These are phyloP conservation scores for Colletotrichum sp. DNA, from an alignment of 2,329 filamentous ascomycete genomes.

Conservation along the genomic window DNA sequence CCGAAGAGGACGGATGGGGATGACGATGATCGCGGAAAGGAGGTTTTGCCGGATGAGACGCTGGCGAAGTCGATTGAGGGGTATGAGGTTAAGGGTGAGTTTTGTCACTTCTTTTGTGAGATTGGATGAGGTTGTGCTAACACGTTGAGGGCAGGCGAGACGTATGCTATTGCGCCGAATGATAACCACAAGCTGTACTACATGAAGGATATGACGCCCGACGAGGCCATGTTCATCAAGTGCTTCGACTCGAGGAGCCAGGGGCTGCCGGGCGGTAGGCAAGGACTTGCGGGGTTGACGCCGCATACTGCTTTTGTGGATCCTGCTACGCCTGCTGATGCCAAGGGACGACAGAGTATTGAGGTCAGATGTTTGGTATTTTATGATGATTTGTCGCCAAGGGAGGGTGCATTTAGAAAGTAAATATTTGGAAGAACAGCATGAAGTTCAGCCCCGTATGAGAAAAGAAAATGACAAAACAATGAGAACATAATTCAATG, in stretches of 20 bases:
- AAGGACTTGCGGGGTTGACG: conserved; percentile 50
- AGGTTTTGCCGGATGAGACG: conserved; percentile 54
- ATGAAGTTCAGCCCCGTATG: neutral
- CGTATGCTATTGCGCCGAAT: conserved; percentile 62
- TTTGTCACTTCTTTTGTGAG: neutral
- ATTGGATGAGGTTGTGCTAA: neutral
- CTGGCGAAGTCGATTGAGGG: conserved; percentile 56
- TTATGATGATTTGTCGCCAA: conserved; percentile 45
- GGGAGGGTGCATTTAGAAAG: neutral
- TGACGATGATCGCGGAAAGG: conserved; percentile 61
- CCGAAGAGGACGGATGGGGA: conserved; percentile 45
- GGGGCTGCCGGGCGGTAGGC: conserved; percentile 47
- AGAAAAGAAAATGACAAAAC: neutral
- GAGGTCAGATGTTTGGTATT: conserved; percentile 69
- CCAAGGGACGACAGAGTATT: conserved; percentile 69
- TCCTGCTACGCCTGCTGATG: conserved; percentile 69
- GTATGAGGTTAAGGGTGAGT: conserved; percentile 57
- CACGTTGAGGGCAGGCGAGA: conserved; percentile 53
- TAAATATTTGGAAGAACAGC: accelerated
- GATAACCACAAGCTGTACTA: conserved; percentile 68
- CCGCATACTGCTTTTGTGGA: conserved; percentile 63
- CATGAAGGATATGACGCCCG: conserved; percentile 68
- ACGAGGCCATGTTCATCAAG: conserved; percentile 55
- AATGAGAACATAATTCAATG: neutral
- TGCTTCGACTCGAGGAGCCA: conserved; percentile 57